phyloP scores from a whole-genome alignment of 768 basidiomycete genomes.

The Xerocomellus amylosporus region DNA sequence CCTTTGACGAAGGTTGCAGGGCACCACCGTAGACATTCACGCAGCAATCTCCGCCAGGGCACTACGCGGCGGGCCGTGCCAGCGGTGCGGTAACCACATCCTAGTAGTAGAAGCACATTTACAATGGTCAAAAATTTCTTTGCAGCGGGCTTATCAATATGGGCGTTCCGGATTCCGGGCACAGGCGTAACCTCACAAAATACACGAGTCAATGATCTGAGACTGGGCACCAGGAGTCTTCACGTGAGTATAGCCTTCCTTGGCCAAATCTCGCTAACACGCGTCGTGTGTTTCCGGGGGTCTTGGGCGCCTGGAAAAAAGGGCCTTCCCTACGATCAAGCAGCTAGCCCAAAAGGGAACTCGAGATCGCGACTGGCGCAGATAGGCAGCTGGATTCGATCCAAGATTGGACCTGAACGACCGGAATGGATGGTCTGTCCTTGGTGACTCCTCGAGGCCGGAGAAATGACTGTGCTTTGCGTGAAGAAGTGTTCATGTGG shows the following conservation, averaged over 20 bases:
- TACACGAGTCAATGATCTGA: conserved; percentile 18
- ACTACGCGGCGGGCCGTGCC: conserved; percentile 11
- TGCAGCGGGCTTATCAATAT: not conserved
- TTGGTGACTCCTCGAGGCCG: conserved; percentile 47
- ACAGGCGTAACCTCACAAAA: conserved; percentile 21
- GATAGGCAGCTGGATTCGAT: conserved; percentile 40
- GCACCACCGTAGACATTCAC: conserved; percentile 7
- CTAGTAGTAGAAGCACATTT: conserved; percentile 5
- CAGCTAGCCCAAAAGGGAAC: conserved; percentile 50
- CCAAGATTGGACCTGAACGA: conserved; percentile 32
- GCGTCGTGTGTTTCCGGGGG: conserved; percentile 28
- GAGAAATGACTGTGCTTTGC: conserved; percentile 31
- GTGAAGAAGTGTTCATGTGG: conserved; percentile 27
- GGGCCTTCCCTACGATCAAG: conserved; percentile 9
- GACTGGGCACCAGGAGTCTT: conserved; percentile 14
- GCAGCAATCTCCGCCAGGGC: conserved; percentile 32
- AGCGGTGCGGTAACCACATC: conserved; percentile 5
- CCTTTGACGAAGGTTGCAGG: not conserved
- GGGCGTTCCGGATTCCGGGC: conserved; percentile 11
- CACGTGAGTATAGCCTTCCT: conserved; percentile 32
- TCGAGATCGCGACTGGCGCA: conserved; percentile 42
- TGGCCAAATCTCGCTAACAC: conserved; percentile 27
- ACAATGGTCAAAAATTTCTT: conserved; percentile 19
- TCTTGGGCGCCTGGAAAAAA: conserved; percentile 27
- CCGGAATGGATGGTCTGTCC: conserved; percentile 29